These are phyloP conservation scores for Hypsizygus ulmarius DNA, from an alignment of 1,284 basidiomycete species.

Conservation along the genomic window DNA sequence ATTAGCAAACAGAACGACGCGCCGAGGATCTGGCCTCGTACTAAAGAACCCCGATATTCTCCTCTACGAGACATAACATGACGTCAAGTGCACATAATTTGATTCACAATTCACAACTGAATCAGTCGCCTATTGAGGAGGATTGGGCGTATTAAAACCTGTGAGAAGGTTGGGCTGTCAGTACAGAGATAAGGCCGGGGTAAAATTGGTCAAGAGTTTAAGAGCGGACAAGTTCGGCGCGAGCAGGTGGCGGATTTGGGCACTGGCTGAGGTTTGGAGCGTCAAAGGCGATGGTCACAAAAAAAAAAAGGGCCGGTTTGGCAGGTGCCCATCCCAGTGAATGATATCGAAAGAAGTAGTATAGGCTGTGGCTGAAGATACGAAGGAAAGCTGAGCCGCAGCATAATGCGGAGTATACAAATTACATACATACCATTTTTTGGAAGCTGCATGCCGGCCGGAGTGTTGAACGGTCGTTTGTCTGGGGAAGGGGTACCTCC, in stretches of 20 bases:
- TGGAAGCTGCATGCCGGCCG: constrained; percentile 40
- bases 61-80: no score
- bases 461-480: constrained; percentile 31
- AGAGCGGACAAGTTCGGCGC: not conserved
- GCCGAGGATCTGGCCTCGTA: no score
- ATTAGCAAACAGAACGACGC: no score
- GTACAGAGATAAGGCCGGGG: not conserved
- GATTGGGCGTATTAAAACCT: not conserved
- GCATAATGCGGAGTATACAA: not conserved
- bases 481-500: constrained; percentile 36
- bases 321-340: not conserved
- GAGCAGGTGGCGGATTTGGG: no score
- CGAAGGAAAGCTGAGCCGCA: not conserved
- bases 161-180: not conserved
- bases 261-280: no score
- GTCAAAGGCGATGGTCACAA: not conserved
- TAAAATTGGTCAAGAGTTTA: not conserved
- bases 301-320: not conserved
- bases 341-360: not conserved
- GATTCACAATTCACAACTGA: no score
- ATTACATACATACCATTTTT: constrained; percentile 30
- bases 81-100: no score
- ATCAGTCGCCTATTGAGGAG: not conserved
- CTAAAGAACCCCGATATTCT: no score
- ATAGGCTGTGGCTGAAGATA: not conserved